Base-by-base conservation (phyloP, 2,329 filamentous ascomycete species). In the Fusarium hostae region DNA sequence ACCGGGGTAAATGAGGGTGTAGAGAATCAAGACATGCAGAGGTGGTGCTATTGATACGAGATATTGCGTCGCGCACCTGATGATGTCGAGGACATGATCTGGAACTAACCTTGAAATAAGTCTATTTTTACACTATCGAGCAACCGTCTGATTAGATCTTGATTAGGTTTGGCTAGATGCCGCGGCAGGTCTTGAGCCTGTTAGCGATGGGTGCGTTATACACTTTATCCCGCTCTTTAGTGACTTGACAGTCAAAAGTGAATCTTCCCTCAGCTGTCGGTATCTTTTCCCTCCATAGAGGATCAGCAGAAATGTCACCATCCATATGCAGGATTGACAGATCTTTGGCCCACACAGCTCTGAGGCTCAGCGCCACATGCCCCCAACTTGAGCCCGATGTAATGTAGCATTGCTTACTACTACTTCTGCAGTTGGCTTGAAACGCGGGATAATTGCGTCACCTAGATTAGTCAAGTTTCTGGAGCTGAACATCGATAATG, bases 391-490 rank as follows among this genome's bases (percentile, higher is more conserved):
- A 35, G 12, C 32, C 28, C 5, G 22, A 48, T 57, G 54, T 35
- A 48, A 57, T 57, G 54, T 57, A n/a, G 22, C 32, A 48, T 48
- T 61, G 51, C 51, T 58, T 58, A 57, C 40, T 9, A 4, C 8
- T 41, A 45, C 40, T 22, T 34, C n/a, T 32, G 51, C 32, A 45
- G 20, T 6, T 26, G 18, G 6, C n/a, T n/a, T 30, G 35, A 9
- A 57, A 56, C 28, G 52, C 20, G 22, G 22, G 54, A 48, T n/a
- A 5, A 35, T 57, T 28, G 12, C 54, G 54, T 24, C n/a, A 48
- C 4, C 4, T 3, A 9, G n/a, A 15, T 28, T 18, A 20, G 28
- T 41, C 45, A 55, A 32, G 12, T 32, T 22, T 28, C 1, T 9
- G 5, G 13, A 16, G n/a, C 28, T 56, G 28, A 28, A 32, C 5